Conservation (phyloP, 257 asterid species). For the Gynochthodes officinalis region DNA sequence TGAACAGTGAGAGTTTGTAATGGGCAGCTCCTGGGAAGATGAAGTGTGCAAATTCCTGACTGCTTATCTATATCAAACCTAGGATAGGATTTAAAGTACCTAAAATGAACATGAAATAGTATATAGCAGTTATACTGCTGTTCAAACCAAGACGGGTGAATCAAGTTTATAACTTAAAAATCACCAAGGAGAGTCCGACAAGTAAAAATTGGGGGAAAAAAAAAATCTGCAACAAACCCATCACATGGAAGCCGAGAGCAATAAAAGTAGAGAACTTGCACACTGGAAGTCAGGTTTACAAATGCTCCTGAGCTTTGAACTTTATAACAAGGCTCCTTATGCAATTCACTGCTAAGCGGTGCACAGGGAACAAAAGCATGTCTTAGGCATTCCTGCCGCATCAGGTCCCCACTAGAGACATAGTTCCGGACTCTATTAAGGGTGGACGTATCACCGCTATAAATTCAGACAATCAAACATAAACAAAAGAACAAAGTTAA, state of each 20-base stretch:
- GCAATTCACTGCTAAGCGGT: conserved; percentile 38
- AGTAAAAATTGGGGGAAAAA: not conserved
- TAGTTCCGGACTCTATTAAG: conserved; percentile 42
- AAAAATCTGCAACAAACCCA: conserved; percentile 41
- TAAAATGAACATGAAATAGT: conserved; percentile 9
- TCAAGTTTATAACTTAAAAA: not conserved
- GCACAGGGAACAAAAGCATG: conserved; percentile 65
- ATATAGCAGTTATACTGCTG: too few species aligned
- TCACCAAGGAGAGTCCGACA: not conserved
- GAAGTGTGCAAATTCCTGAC: conserved; percentile 40
- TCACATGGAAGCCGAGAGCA: conserved; percentile 87
- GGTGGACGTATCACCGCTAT: conserved; percentile 48
- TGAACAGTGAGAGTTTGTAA: conserved; percentile 36
- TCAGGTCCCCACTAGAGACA: conserved; percentile 55
- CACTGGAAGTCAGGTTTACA: conserved; percentile 64
- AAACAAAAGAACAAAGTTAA: not conserved
- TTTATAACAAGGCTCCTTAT: conserved; percentile 44
- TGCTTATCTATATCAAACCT: conserved; percentile 45
- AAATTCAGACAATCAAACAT: conserved; percentile 10
- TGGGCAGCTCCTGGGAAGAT: conserved; percentile 72
- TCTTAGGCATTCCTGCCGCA: conserved; percentile 63
- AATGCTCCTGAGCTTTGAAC: conserved; percentile 64
- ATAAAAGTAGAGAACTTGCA: conserved; percentile 55
- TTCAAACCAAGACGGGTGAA: not conserved
- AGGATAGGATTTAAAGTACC: conserved; percentile 82